Evolutionary conservation across 352 stramenopile genomes (phyloP), one percentile per base, ranked within the genome.

Genomic region (Phytophthora europaea): DNA sequence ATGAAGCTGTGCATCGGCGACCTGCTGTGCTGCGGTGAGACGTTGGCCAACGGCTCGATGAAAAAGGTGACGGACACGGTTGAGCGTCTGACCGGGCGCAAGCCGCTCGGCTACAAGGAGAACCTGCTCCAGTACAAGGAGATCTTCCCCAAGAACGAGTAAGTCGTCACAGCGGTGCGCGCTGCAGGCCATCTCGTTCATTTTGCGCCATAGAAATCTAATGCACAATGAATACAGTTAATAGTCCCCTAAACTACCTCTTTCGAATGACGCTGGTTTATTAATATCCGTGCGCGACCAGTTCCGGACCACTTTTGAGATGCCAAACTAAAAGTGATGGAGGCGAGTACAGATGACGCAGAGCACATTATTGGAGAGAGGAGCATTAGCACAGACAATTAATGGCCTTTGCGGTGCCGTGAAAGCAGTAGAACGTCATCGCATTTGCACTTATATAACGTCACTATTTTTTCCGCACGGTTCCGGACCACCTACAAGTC

Each of bases 1-100:
- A 72, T 76, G 70, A 72, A 69, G 64, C 18, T 76, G 23, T 76
- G 70, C 59, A 76, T 76, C 23, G 70, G 64, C 8, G 70, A 76
- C 63, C 34, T 73, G 55, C 40, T 76, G 16, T 76, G 70, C 51
- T 76, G 70, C 43, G 70, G 70, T 50, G 70, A 77, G 58, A 77
- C 60, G 12, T 28, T 77, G 23, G 65, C 64, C 4, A 77, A 77
- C 45, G 70, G 70, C 2, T 77, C 70, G n/a, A 77, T 77, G 70
- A 77, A 33, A 48, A 50, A 66, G 45, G 70, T 77, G 26, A 70
- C 70, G 8, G 70, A 77, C 45, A 73, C 70, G n/a, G 70, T 77
- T 0, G 70, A 77, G 51, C 57, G 59, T 31, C 65, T 77, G 55
- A 77, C 70, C 9, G 70, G 70, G 28, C 70, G 70, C 33, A 77